Evolutionary conservation across 2,329 filamentous ascomycete genomes (phyloP).

Genomic region (Didymellaceae sp.): DNA sequence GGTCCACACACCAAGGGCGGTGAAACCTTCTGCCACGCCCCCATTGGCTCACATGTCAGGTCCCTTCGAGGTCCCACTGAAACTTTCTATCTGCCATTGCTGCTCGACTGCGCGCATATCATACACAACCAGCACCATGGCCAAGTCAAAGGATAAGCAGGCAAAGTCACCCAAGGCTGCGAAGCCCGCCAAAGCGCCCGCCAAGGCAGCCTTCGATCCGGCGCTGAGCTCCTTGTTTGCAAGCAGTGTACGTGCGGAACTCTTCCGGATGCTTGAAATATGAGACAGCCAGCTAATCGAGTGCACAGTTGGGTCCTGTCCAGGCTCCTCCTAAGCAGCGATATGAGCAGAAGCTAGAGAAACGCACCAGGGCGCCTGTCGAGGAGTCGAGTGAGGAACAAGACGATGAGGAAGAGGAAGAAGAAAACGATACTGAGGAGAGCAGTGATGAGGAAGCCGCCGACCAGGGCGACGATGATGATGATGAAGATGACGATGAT

Average conservation of each 20-base stretch:
- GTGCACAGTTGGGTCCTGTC: conserved; percentile 43
- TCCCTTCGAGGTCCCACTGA: conserved; percentile 29
- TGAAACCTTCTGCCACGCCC: conserved; percentile 7
- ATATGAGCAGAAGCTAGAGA: conserved; percentile 37
- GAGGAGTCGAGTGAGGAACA: conserved; percentile 58
- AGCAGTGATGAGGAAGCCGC: conserved; percentile 41
- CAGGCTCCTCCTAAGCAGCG: conserved; percentile 50
- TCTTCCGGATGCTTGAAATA: conserved; percentile 1
- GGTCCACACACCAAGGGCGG: too few relatives aligned
- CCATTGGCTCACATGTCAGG: conserved; percentile 6
- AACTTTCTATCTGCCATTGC: conserved; percentile 35
- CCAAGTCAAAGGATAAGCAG: conserved; percentile 41
- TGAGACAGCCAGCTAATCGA: conserved; percentile 19
- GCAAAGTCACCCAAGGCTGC: conserved; percentile 20
- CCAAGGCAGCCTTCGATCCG: conserved; percentile 51
- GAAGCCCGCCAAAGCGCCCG: conserved; percentile 30
- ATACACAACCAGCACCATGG: conserved; percentile 32
- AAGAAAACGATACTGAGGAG: conserved; percentile 30
- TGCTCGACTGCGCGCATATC: conserved; percentile 5
- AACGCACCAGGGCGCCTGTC: conserved; percentile 21
- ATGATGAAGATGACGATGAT: conserved; percentile 42
- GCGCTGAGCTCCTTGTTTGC: conserved; percentile 57
- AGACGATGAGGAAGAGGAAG: conserved; percentile 53
- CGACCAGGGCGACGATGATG: conserved; percentile 54
- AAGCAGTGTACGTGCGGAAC: conserved; percentile 42